These are phyloP conservation scores for Anethum foeniculum DNA, from an alignment of 140 eudicot species.

Conservation along the genomic window DNA sequence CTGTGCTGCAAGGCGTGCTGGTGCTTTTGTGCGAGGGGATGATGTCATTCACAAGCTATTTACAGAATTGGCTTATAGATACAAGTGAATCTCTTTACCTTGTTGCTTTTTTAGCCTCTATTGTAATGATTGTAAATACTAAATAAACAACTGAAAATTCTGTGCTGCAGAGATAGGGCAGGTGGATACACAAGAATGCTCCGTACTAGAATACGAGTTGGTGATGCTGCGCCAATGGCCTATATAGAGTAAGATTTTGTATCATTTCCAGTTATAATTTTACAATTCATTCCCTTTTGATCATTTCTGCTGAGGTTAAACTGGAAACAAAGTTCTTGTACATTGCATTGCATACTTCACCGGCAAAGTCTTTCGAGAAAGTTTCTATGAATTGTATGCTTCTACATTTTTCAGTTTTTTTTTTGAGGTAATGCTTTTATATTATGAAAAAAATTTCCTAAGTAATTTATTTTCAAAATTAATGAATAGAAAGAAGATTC, in stretches of 20 bases:
- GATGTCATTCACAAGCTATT: conserved; percentile 93
- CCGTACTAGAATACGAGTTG: conserved; percentile 87
- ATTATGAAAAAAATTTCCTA: not conserved
- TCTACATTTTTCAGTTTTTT: not conserved
- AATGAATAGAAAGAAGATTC: not conserved
- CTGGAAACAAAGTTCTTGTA: not conserved
- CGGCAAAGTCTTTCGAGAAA: not conserved
- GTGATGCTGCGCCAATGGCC: conserved; percentile 99
- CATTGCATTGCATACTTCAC: not conserved
- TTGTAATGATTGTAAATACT: conserved; percentile 9
- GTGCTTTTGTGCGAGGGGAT: conserved; percentile 94
- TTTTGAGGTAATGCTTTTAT: not conserved
- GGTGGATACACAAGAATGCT: conserved; percentile 98
- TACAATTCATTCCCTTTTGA: not conserved
- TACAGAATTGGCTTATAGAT: conserved; percentile 88
- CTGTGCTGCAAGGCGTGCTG: conserved; percentile 95
- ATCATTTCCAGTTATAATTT: not conserved
- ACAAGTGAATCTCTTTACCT: conserved; percentile 51
- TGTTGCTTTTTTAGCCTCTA: not conserved
- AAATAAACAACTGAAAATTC: conserved; percentile 10
- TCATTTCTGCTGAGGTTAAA: not conserved
- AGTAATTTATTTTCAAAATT: not conserved
- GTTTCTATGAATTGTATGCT: not conserved
- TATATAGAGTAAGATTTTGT: conserved; percentile 70
- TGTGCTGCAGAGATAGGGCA: conserved; percentile 66